phyloP scores from a whole-genome alignment of 2,329 filamentous ascomycete genomes.

The Sarocladium kiliense region DNA sequence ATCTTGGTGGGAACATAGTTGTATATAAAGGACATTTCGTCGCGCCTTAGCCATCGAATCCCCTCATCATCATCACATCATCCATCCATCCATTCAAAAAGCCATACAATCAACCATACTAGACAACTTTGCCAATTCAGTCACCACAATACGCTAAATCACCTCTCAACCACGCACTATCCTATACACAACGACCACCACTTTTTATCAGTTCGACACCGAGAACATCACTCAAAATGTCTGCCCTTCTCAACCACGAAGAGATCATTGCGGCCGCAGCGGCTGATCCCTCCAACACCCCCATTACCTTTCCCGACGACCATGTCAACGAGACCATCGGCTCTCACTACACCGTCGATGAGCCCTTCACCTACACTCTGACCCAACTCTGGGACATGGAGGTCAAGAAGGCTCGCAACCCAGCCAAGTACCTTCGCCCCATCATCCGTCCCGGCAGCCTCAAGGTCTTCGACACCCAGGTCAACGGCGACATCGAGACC shows the following conservation, averaged over 20 bases:
- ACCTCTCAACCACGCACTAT: too few relatives aligned
- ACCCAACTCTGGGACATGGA: constrained; percentile 17
- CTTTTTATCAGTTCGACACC: too few relatives aligned
- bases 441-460: constrained; percentile 14
- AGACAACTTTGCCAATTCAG: too few relatives aligned
- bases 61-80: not conserved
- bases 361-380: constrained; percentile 14
- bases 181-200: too few relatives aligned
- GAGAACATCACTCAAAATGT: constrained; percentile 5
- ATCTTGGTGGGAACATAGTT: not conserved
- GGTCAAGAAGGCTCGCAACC: constrained; percentile 14
- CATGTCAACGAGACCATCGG: constrained; percentile 15
- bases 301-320: constrained; percentile 10
- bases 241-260: constrained; percentile 10
- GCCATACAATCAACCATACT: not conserved
- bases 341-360: constrained; percentile 12
- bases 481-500: constrained; percentile 12
- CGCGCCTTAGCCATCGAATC: not conserved
- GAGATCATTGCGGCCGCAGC: constrained; percentile 12
- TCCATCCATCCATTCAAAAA: not conserved
- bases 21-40: not conserved
- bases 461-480: constrained; percentile 12
- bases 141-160: too few relatives aligned
- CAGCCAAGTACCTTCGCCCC: constrained; percentile 12
- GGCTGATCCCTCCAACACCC: constrained; percentile 12